Evolutionary conservation across 805 yeast species (phyloP), one percentile per base, ranked within the genome.

Genomic region (Clavispora fructus): DNA sequence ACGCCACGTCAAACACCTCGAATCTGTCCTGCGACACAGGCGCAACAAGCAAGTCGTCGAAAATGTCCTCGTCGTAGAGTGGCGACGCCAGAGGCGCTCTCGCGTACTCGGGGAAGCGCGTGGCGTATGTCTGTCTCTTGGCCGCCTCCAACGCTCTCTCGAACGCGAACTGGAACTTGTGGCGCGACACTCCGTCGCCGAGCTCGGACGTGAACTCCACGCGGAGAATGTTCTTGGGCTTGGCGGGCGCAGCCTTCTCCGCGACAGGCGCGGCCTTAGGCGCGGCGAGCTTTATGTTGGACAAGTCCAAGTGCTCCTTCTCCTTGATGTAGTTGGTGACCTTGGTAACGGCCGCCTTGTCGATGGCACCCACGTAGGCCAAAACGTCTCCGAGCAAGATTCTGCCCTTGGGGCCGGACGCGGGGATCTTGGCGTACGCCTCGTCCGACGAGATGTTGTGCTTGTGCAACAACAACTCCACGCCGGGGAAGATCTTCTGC

Each of bases 331-430:
- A 83, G 28, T 78, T 67, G 6, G 86, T 72, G 47, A 91, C 73
- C 17, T 68, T 62, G 16, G 65, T 57, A 23, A 82, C 80, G 7
- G 83, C 67, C 8, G 78, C 81, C 33, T 69, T 57, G 10, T 87
- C 66, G 44, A 91, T 85, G 50, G 77, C 66, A 27, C 98, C 97
- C 43, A 91, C 59, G 61, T 79, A 82, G 0, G 95, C 94, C 53
- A 91, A 74, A 1, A 91, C 92, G 64, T 92, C 99, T 52, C 98
- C 98, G 68, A 86, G 87, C 52, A 92, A 74, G 35, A 92, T 63
- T 59, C 96, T 78, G 9, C 98, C 98, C 46, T 82, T 77, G 27
- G 95, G 95, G 17, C 98, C 99, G 1, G 95, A 75, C 7, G 97
- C 95, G 35, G 78, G 71, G 57, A 92, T 87, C 52, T 83, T 80